Evolutionary conservation across 148 eudicot genomes (phyloP).

Genomic region (Mesembryanthemum crystallinum): DNA sequence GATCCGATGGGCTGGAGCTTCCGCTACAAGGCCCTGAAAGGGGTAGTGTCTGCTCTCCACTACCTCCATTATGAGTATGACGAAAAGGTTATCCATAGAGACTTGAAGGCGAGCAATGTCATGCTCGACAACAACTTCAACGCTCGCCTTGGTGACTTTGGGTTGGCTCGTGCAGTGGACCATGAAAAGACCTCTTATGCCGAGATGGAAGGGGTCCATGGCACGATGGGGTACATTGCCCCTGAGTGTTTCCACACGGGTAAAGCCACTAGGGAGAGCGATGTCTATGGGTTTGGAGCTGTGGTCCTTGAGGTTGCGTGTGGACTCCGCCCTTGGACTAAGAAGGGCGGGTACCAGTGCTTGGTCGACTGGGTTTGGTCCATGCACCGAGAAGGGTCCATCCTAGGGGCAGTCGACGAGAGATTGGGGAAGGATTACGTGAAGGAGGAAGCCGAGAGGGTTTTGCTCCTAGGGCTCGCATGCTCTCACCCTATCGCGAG

Average conservation of each 20-base stretch:
- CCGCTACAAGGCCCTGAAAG: conserved; percentile 49
- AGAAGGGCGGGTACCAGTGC: conserved; percentile 40
- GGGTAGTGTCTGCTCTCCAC: conserved; percentile 51
- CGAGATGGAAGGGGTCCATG: conserved; percentile 64
- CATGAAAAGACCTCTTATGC: conserved; percentile 59
- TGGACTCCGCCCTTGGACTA: conserved; percentile 59
- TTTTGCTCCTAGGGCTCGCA: conserved; percentile 62
- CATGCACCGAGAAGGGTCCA: conserved; percentile 52
- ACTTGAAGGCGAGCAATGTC: conserved; percentile 83
- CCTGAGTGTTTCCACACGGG: conserved; percentile 87
- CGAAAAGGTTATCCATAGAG: conserved; percentile 75
- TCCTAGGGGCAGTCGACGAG: conserved; percentile 55
- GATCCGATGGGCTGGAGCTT: conserved; percentile 38
- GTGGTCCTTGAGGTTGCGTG: conserved; percentile 63
- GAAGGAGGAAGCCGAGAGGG: conserved; percentile 53
- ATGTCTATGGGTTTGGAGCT: conserved; percentile 72
- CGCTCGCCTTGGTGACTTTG: conserved; percentile 86
- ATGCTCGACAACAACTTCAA: conserved; percentile 75
- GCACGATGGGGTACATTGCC: conserved; percentile 86
- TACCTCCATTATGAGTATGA: conserved; percentile 73
- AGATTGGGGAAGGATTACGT: conserved; percentile 44
- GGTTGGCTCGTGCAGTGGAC: conserved; percentile 80
- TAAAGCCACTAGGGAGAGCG: conserved; percentile 68
- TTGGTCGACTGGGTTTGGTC: conserved; percentile 85
- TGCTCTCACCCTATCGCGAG: conserved; percentile 67